A percentile compares a stretch with the other conserved stretches of the same genome.
These are phyloP conservation scores for Leccinellum luteum DNA, from an alignment of 768 basidiomycete genomes.

Conservation along the genomic window DNA sequence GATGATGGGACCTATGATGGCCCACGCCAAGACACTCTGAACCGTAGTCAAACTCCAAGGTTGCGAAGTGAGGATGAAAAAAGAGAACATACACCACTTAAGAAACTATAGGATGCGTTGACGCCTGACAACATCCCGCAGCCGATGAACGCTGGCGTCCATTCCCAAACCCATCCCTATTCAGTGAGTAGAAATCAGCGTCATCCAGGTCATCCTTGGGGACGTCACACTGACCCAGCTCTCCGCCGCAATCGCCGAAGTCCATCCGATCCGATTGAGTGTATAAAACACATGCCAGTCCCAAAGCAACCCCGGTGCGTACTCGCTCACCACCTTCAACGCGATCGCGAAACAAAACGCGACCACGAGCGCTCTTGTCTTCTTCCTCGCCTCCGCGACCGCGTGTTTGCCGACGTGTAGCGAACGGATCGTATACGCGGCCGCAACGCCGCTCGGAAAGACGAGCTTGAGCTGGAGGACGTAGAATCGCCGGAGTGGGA, in stretches of 20 bases:
- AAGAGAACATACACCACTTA: conserved; percentile 35
- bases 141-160: conserved; percentile 56
- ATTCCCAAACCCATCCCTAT: conserved; percentile 25
- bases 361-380: not conserved
- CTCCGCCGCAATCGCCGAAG: not conserved
- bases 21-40: conserved; percentile 58
- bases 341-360: not conserved
- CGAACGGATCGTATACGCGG: not conserved
- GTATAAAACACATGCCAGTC: conserved; percentile 1
- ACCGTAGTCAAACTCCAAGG: not conserved
- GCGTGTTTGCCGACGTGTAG: not conserved
- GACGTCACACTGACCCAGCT: not conserved
- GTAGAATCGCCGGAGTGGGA: not conserved
- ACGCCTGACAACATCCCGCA: conserved; percentile 57
- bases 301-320: not conserved
- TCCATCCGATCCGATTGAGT: not conserved
- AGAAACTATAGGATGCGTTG: conserved; percentile 57
- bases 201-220: not conserved
- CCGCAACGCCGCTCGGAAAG: not conserved
- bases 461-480: conserved; percentile 1
- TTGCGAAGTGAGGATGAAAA: not conserved
- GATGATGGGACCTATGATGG: conserved; percentile 54
- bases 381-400: not conserved
- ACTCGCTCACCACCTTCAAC: not conserved
- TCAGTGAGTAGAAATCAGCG: not conserved